Evolutionary conservation across 2,329 filamentous ascomycete genomes (phyloP).

Genomic region (Helotiales sp.): DNA sequence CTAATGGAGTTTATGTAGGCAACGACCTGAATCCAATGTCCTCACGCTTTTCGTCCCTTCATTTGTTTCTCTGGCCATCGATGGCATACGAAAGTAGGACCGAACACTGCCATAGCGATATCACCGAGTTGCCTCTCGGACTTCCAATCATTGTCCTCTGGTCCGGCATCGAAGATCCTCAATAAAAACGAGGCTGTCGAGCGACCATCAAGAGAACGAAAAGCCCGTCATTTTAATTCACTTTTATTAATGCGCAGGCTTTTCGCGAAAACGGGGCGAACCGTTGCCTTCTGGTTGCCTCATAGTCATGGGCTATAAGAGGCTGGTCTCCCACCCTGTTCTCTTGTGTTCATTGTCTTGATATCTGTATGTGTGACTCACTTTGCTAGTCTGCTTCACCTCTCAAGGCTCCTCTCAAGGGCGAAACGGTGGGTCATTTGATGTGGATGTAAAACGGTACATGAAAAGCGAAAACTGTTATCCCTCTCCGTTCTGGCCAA

Average conservation of each 20-base stretch:
- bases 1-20: neutral
- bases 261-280: slow-evolving; percentile 15
- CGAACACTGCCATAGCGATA: neutral
- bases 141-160: neutral
- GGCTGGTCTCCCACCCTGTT: slow-evolving; percentile 16
- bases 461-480: no score
- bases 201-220: neutral
- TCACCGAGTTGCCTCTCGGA: neutral
- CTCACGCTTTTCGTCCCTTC: neutral
- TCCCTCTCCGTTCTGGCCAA: no score
- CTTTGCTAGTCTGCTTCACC: slow-evolving; percentile 6
- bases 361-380: slow-evolving; percentile 26
- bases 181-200: slow-evolving; percentile 10
- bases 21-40: neutral
- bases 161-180: neutral
- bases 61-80: neutral
- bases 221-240: neutral
- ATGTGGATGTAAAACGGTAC: no score
- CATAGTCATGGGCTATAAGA: slow-evolving; percentile 16
- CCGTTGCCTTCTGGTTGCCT: slow-evolving; percentile 26
- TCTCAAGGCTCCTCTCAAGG: neutral
- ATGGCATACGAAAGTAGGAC: neutral
- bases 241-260: slow-evolving; percentile 8
- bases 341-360: slow-evolving; percentile 5
- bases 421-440: slow-evolving; percentile 15